Conservation (phyloP, 495 filamentous ascomycete genomes). For the Aspergillus sclerotiicarbonarius region DNA sequence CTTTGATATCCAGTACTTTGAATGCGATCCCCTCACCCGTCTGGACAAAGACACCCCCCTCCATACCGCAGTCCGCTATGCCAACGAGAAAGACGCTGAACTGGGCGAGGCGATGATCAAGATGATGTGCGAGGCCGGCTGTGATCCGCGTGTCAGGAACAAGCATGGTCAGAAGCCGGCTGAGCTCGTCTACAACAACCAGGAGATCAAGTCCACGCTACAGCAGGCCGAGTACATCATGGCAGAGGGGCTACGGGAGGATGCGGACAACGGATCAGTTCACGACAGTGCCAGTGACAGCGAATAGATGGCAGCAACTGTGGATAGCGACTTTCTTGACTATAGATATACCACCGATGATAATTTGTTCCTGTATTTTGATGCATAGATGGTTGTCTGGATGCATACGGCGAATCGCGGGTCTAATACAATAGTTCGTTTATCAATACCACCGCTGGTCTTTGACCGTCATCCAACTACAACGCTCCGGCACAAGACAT, state of each 20-base stretch:
- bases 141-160: conserved; percentile 60
- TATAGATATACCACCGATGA: conserved; percentile 23
- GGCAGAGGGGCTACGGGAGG: conserved; percentile 39
- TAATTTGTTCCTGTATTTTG: conserved; percentile 5
- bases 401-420: not conserved
- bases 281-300: conserved; percentile 44
- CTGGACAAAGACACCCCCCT: conserved; percentile 86
- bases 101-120: conserved; percentile 69
- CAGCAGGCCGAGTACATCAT: conserved; percentile 74
- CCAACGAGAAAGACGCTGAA: conserved; percentile 66
- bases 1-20: conserved; percentile 90
- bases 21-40: conserved; percentile 85
- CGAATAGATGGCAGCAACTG: conserved; percentile 26
- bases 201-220: conserved; percentile 62
- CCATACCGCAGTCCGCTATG: conserved; percentile 81
- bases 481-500: not conserved
- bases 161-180: conserved; percentile 46
- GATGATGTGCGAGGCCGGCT: conserved; percentile 92
- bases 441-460: not conserved
- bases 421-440: not conserved
- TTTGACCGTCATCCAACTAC: not conserved
- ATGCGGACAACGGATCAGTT: conserved; percentile 29
- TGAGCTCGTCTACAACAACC: conserved; percentile 55
- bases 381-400: conserved; percentile 3
- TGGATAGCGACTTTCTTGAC: conserved; percentile 6